Evolutionary conservation across 352 stramenopile genomes (phyloP).

Genomic region (Phytophthora macrochlamydospora): DNA sequence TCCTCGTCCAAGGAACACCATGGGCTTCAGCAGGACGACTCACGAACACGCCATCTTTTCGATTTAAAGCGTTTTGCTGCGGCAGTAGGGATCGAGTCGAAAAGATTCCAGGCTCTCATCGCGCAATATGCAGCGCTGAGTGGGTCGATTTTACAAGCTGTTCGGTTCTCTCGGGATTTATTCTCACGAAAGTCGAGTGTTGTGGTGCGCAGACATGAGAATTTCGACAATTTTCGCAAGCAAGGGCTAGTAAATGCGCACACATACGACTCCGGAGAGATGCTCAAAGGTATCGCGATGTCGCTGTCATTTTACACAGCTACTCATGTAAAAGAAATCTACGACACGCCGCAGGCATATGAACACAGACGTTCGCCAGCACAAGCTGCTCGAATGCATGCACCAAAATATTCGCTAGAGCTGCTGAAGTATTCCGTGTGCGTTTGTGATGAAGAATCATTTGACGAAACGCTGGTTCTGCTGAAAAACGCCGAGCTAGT

Average conservation of each 20-base stretch:
- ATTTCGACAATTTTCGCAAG: background rate
- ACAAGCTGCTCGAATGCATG: conserved; percentile 50
- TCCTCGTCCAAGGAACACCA: background rate
- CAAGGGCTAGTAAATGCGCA: background rate
- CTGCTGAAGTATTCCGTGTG: conserved; percentile 68
- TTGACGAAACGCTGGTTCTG: conserved; percentile 68
- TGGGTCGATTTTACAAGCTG: conserved; percentile 53
- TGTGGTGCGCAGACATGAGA: background rate
- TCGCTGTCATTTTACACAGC: conserved; percentile 66
- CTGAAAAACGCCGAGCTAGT: conserved; percentile 61
- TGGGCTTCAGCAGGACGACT: conserved; percentile 40
- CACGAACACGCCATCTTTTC: conserved; percentile 38
- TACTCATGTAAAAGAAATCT: conserved; percentile 59
- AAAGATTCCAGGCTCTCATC: conserved; percentile 48
- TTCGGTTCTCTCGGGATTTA: conserved; percentile 61
- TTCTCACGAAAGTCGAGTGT: conserved; percentile 35
- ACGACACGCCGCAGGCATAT: conserved; percentile 22
- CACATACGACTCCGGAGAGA: conserved; percentile 13
- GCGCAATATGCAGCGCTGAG: conserved; percentile 44
- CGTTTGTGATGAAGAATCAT: conserved; percentile 52
- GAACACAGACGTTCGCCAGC: conserved; percentile 20
- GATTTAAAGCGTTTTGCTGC: conserved; percentile 61
- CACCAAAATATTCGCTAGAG: conserved; percentile 63
- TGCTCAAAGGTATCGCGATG: conserved; percentile 59
- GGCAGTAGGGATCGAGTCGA: conserved; percentile 43